Conservation (phyloP, 108 stramenopile genomes). For the Aurantiochytrium sp. region DNA sequence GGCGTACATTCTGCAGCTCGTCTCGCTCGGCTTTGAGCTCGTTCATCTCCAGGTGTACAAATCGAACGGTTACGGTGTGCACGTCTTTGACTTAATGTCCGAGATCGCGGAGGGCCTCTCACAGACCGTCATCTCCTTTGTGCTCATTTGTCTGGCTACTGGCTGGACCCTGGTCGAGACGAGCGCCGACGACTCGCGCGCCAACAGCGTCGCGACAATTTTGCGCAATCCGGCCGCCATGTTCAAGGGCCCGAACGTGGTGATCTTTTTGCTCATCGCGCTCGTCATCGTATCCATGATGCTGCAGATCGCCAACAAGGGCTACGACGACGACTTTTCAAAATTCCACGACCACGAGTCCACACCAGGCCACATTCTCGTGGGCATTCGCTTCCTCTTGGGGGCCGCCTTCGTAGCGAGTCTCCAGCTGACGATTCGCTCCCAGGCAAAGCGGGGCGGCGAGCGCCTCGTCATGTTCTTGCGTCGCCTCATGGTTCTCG, state of each 20-base stretch:
- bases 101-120: conserved; percentile 13
- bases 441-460: background rate
- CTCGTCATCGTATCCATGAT: background rate
- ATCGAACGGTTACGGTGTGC: background rate
- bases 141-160: conserved; percentile 6
- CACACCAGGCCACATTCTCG: background rate
- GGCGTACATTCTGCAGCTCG: background rate
- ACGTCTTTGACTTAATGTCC: background rate
- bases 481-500: background rate
- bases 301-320: conserved; percentile 15
- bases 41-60: background rate
- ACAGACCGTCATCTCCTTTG: conserved; percentile 16
- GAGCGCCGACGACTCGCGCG: background rate
- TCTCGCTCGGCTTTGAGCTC: conserved; percentile 17
- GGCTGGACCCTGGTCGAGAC: conserved; percentile 24
- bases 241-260: conserved; percentile 25
- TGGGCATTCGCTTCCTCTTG: background rate
- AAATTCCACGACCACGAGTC: conserved; percentile 21
- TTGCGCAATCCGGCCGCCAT: background rate
- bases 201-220: conserved; percentile 16
- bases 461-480: background rate
- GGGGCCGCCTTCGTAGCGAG: background rate
- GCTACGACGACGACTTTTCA: background rate
- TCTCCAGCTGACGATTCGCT: background rate
- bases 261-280: background rate